These are phyloP conservation scores for Xylaria sp. DNA, from an alignment of 2,329 filamentous ascomycete species.

Conservation along the genomic window DNA sequence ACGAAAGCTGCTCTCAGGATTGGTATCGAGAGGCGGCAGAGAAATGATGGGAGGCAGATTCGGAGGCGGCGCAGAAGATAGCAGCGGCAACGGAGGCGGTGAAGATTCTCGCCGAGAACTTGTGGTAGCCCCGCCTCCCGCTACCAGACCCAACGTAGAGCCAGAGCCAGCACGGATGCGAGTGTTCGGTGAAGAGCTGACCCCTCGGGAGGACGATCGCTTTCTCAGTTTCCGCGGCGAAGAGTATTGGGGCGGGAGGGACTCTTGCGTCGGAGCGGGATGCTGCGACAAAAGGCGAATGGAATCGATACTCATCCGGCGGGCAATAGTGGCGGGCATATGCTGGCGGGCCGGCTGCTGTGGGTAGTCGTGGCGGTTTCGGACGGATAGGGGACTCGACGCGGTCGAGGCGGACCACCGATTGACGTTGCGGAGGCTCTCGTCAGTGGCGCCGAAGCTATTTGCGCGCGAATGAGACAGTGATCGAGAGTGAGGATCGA, in stretches of 20 bases:
- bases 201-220: conserved; percentile 39
- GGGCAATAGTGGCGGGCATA: conserved; percentile 43
- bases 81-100: conserved; percentile 43
- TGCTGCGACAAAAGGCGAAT: conserved; percentile 40
- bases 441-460: conserved; percentile 43
- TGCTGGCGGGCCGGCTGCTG: conserved; percentile 38
- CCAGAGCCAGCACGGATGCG: conserved; percentile 9
- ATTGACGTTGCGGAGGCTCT: conserved; percentile 55
- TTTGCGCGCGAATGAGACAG: conserved; percentile 32
- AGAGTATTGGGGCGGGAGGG: conserved; percentile 22
- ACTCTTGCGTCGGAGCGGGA: conserved; percentile 14
- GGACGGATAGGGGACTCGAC: conserved; percentile 52
- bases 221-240: conserved; percentile 39
- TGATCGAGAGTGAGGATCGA: conserved; percentile 5
- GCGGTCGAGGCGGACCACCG: conserved; percentile 60
- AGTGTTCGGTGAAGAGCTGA: conserved; percentile 31
- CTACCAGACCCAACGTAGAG: not conserved
- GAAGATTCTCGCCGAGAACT: conserved; percentile 14
- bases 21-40: conserved; percentile 47
- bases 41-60: conserved; percentile 50
- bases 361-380: conserved; percentile 32
- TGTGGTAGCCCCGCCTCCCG: conserved; percentile 3
- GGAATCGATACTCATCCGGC: conserved; percentile 53
- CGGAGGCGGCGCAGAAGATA: conserved; percentile 42
- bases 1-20: conserved; percentile 29